Evolutionary conservation across 2,329 filamentous ascomycete genomes (phyloP).

Genomic region (Macrophomina pseudophaseolina): DNA sequence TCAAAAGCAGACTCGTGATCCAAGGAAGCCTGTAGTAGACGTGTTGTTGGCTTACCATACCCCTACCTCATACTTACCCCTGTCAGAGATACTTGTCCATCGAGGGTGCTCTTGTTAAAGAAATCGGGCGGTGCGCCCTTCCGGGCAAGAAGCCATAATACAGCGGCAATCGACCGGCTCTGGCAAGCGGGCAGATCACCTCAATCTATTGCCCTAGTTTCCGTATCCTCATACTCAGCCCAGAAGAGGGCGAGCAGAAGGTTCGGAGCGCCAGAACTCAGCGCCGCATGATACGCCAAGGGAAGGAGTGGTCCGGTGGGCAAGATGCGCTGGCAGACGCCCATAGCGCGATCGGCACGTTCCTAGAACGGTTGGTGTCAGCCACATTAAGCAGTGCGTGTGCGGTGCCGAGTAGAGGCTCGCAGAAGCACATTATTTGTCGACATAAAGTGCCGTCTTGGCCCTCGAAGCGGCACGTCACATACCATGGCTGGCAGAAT

Average conservation of each 20-base stretch:
- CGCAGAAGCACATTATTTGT: background rate
- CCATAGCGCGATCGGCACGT: slow-evolving; percentile 19
- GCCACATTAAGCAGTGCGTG: slow-evolving; percentile 18
- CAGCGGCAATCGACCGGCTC: slow-evolving; percentile 22
- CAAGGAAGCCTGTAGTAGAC: slow-evolving; percentile 16
- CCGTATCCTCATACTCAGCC: slow-evolving; percentile 22
- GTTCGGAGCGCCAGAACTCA: background rate
- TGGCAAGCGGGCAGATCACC: slow-evolving; percentile 14
- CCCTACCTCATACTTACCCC: slow-evolving; percentile 20
- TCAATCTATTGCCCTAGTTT: slow-evolving; percentile 10
- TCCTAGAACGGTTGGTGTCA: slow-evolving; percentile 15
- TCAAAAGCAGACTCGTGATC: slow-evolving; percentile 21
- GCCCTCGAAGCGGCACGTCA: slow-evolving; percentile 1
- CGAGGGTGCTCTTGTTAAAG: slow-evolving; percentile 14
- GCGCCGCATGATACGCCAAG: background rate
- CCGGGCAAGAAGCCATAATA: background rate
- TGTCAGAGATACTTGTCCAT: background rate
- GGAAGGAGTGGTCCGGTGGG: slow-evolving; percentile 7
- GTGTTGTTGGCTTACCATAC: background rate
- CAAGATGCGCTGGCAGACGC: slow-evolving; percentile 9
- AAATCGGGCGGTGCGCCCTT: slow-evolving; percentile 19
- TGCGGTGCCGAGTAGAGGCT: background rate
- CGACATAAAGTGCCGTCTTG: slow-evolving; percentile 1
- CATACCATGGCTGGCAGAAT: slow-evolving; percentile 10
- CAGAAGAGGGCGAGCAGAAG: background rate